A percentile compares a stretch with the other conserved stretches of the same genome.
Evolutionary conservation across 2,329 filamentous ascomycete species (phyloP).

Genomic region (Thielaviopsis ethacetica): DNA sequence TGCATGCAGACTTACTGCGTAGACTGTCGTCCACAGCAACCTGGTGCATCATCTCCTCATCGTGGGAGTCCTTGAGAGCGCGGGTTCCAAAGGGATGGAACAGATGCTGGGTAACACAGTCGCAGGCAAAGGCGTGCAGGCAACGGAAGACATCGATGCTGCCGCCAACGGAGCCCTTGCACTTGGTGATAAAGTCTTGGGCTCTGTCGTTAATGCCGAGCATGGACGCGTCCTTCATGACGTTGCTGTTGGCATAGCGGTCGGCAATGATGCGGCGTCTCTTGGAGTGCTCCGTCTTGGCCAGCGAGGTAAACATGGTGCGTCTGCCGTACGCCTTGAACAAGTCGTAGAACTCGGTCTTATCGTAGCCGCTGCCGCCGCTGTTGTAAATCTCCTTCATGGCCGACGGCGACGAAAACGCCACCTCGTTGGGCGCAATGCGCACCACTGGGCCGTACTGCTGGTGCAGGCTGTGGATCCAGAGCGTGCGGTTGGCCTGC

Average conservation of each 20-base stretch:
- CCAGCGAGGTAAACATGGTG: conserved; percentile 44
- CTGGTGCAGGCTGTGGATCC: conserved; percentile 40
- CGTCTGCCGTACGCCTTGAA: conserved; percentile 41
- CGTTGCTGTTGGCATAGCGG: conserved; percentile 51
- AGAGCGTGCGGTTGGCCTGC: conserved; percentile 32
- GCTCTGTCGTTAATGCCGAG: conserved; percentile 42
- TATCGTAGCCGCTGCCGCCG: conserved; percentile 46
- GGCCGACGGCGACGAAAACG: conserved; percentile 38
- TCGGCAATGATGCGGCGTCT: conserved; percentile 48
- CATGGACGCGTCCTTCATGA: conserved; percentile 39
- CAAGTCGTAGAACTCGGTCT: conserved; percentile 46
- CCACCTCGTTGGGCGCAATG: conserved; percentile 40
- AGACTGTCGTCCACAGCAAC: conserved; percentile 51
- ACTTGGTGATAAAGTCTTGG: conserved; percentile 36
- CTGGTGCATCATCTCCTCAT: conserved; percentile 51
- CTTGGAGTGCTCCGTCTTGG: conserved; percentile 44
- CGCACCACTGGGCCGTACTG: conserved; percentile 41
- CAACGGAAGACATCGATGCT: conserved; percentile 46
- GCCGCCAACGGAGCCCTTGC: conserved; percentile 25
- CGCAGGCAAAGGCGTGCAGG: conserved; percentile 52
- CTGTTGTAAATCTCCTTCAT: conserved; percentile 48
- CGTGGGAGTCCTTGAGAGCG: conserved; percentile 36
- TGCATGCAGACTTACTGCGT: conserved; percentile 33
- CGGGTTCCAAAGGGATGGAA: conserved; percentile 49
- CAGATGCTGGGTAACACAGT: conserved; percentile 53